Conservation (phyloP, 2,329 filamentous ascomycete species). For the Myrmaecium sp. region DNA sequence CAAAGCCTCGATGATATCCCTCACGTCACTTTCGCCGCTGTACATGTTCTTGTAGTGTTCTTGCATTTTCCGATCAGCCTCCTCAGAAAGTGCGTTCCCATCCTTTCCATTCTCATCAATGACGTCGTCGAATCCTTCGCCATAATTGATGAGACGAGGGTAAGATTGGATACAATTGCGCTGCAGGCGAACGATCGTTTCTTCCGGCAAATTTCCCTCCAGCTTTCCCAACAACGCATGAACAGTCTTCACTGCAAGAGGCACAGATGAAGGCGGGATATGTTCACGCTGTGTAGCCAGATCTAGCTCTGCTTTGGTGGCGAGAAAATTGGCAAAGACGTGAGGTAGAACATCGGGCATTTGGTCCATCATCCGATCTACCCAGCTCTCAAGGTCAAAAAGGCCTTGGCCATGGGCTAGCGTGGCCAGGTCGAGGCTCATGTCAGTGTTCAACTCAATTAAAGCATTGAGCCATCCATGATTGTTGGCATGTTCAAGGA, state of each 20-base stretch:
- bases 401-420: constrained; percentile 64
- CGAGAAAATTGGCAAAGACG: constrained; percentile 62
- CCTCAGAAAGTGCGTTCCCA: constrained; percentile 62
- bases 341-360: constrained; percentile 50
- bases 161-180: constrained; percentile 82
- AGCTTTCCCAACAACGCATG: constrained; percentile 64
- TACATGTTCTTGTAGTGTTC: constrained; percentile 98
- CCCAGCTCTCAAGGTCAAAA: constrained; percentile 72
- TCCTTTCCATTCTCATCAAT: constrained; percentile 71
- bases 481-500: constrained; percentile 65
- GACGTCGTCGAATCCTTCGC: constrained; percentile 78
- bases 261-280: constrained; percentile 48
- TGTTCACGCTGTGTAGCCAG: constrained; percentile 57
- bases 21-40: constrained; percentile 70
- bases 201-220: constrained; percentile 38
- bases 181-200: constrained; percentile 66
- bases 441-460: constrained; percentile 60
- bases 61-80: constrained; percentile 84
- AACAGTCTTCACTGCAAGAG: constrained; percentile 72
- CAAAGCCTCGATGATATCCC: constrained; percentile 69
- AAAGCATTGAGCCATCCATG: constrained; percentile 75
- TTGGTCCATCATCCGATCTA: constrained; percentile 49
- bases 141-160: constrained; percentile 89
- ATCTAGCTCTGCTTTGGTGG: constrained; percentile 73
- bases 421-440: constrained; percentile 75